Percentiles rank a stretch among this genome's conserved stretches.
phyloP scores from a whole-genome alignment of 2,329 filamentous ascomycete genomes.

The Sarocladiaceae sp. region DNA sequence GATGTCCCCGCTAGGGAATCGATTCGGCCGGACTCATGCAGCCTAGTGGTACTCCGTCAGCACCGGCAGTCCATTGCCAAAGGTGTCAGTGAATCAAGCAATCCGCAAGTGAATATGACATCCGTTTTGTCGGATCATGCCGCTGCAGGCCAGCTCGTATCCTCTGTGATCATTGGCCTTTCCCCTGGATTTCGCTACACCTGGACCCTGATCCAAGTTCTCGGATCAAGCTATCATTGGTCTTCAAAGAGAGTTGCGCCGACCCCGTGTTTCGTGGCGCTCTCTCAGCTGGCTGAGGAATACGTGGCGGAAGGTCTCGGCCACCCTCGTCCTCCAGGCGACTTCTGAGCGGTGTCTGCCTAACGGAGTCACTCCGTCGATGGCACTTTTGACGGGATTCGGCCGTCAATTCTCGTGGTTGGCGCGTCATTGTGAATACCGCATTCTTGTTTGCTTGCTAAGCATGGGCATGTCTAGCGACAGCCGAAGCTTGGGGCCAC shows the following conservation, averaged over 20 bases:
- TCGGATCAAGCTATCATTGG: background rate
- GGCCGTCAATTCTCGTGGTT: too few species aligned
- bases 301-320: constrained; percentile 1
- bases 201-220: constrained; percentile 1
- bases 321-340: background rate
- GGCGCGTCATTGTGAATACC: too few species aligned
- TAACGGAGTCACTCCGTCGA: too few species aligned
- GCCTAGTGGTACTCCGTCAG: too few species aligned
- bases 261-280: background rate
- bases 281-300: background rate
- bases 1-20: background rate
- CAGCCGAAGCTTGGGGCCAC: background rate
- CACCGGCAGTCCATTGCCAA: too few species aligned
- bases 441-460: too few species aligned
- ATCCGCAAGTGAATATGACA: too few species aligned
- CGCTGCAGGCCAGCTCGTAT: background rate
- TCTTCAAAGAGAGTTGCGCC: background rate
- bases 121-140: background rate
- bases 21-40: background rate
- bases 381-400: too few species aligned
- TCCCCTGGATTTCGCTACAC: background rate
- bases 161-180: background rate
- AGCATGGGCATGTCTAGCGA: background rate
- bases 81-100: too few species aligned
- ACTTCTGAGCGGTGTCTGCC: too few species aligned